Percentiles rank a stretch among this genome's conserved stretches.
Evolutionary conservation across 768 basidiomycete species (phyloP).

Genomic region (Amanita rimosa): DNA sequence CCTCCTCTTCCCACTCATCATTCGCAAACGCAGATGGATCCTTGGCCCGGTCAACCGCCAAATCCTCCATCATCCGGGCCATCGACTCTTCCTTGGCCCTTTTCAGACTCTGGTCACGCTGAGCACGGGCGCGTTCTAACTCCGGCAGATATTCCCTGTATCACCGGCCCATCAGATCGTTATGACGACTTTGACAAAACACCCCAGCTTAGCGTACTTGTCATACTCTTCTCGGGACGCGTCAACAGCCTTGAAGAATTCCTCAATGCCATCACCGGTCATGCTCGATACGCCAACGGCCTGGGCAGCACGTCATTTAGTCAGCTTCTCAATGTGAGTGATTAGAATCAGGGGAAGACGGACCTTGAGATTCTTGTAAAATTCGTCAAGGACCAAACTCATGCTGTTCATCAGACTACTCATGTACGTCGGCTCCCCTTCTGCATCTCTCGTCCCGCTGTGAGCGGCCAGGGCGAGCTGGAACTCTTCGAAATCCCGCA

Average conservation of each 20-base stretch:
- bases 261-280: slow-evolving; percentile 89
- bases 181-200: not conserved
- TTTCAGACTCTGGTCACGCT: slow-evolving; percentile 52
- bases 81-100: slow-evolving; percentile 68
- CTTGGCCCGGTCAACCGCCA: slow-evolving; percentile 57
- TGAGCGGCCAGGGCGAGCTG: slow-evolving; percentile 77
- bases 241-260: slow-evolving; percentile 89
- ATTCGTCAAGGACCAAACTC: slow-evolving; percentile 96
- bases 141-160: slow-evolving; percentile 87
- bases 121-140: slow-evolving; percentile 56
- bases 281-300: slow-evolving; percentile 92
- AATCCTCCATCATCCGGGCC: slow-evolving; percentile 67
- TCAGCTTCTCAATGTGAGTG: too few species aligned
- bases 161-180: slow-evolving; percentile 3
- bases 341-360: slow-evolving; percentile 10
- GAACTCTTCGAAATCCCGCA: slow-evolving; percentile 95
- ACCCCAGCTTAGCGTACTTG: slow-evolving; percentile 43
- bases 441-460: slow-evolving; percentile 52
- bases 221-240: slow-evolving; percentile 82
- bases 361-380: slow-evolving; percentile 93
- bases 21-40: slow-evolving; percentile 44
- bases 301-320: slow-evolving; percentile 31
- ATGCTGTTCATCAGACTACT: slow-evolving; percentile 98
- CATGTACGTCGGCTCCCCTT: slow-evolving; percentile 96
- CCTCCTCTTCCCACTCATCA: slow-evolving; percentile 54